Base-by-base conservation (phyloP, 176 grass and related monocot genomes). In the Cymbopogon citratus region DNA sequence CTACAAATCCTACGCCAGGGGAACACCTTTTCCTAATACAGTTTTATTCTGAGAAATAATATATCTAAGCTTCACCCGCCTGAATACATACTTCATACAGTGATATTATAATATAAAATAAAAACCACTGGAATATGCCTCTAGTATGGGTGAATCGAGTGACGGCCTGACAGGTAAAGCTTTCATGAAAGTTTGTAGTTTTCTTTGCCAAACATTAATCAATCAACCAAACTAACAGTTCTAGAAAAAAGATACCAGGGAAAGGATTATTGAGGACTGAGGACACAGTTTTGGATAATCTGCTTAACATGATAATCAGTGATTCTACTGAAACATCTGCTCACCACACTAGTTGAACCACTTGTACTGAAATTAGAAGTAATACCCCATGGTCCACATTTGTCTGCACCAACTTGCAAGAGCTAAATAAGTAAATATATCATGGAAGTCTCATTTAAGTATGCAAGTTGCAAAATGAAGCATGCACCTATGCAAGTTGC, bases 11-110 rank as follows among this genome's bases (percentile, higher is more conserved):
- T 80, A 60, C 13, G 39, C 74, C 48, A 68, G 35, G 15, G 35
- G 24, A 69, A 75, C 74, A 86, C 86, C 85, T 90, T 93, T 93
- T 86, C 79, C 91, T 85, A 70, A 87, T 85, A 16, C 83, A 8
- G 85, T 45, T 85, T 83, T 85, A 77, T 85, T 79, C 56, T 56
- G 52, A 76, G 73, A 80, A 87, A 85, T 65, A 87, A 85, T 65
- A 85, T 83, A 80, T 83, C n/a, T 88, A 70, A 89, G 24, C 65
- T 91, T 86, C 40, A 66, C 28, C 52, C 78, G 78, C 57, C 57
- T 73, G 82, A 87, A 76, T 70, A 76, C 31, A 83, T 78, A 75
- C 70, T 80, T 21, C 77, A 40, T 46, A 48, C 36, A 66, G 72
- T 73, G 63, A 66, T 31, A 68, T 69, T 77, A 49, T 43, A 73